Evolutionary conservation across 352 stramenopile species (phyloP).

Genomic region (Phytophthora idaei): DNA sequence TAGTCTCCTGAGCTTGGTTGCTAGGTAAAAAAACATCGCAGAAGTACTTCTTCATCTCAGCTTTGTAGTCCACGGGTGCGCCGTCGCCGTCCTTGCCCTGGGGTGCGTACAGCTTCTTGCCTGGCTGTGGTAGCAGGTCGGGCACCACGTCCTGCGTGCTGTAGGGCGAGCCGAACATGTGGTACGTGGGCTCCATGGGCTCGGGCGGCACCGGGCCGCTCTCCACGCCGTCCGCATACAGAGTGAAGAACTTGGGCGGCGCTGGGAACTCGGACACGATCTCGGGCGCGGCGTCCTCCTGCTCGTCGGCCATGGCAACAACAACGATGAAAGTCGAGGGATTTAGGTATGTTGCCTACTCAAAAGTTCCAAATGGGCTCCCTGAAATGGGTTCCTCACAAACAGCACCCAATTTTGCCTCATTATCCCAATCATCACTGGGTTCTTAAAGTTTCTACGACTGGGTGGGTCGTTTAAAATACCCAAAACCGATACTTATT

Average conservation of each 20-base stretch:
- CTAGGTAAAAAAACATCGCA: not conserved
- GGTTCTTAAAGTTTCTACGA: too few relatives aligned
- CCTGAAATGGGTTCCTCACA: too few relatives aligned
- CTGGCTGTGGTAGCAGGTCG: conserved; percentile 64
- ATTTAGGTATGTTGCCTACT: too few relatives aligned
- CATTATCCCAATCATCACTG: too few relatives aligned
- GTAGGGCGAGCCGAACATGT: conserved; percentile 88
- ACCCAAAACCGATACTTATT: too few relatives aligned
- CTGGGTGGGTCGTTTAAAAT: too few relatives aligned
- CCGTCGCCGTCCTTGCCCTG: conserved; percentile 23
- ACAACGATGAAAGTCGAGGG: too few relatives aligned
- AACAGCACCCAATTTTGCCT: too few relatives aligned
- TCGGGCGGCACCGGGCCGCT: conserved; percentile 61
- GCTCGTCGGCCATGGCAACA: not conserved
- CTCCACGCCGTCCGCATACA: conserved; percentile 66
- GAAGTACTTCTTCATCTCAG: conserved; percentile 78
- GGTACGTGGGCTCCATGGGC: conserved; percentile 80
- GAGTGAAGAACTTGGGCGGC: conserved; percentile 77
- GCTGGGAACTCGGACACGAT: conserved; percentile 86
- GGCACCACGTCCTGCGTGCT: conserved; percentile 83
- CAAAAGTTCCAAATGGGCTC: too few relatives aligned
- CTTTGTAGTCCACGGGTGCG: conserved; percentile 64
- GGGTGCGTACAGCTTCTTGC: conserved; percentile 66
- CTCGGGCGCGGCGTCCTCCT: conserved; percentile 59
- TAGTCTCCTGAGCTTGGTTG: not conserved